Evolutionary conservation across 169 alveolate species (phyloP).

Genomic region (Eimeria falciformis): DNA sequence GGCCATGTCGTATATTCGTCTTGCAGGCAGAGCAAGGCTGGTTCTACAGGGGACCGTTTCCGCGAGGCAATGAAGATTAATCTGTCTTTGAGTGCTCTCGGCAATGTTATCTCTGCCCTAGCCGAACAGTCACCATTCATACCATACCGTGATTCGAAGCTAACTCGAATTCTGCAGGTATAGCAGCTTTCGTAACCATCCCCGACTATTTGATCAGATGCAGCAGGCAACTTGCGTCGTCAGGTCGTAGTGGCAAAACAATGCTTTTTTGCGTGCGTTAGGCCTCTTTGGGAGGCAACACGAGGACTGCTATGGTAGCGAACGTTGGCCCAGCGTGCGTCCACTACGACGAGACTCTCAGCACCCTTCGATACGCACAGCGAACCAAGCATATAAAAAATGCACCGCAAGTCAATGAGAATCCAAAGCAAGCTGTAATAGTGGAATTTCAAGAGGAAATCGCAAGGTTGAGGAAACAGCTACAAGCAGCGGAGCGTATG

Average conservation of each 20-base stretch:
- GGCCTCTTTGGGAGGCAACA: constrained; percentile 95
- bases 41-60: constrained; percentile 84
- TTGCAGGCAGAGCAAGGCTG: constrained; percentile 78
- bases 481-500: constrained; percentile 77
- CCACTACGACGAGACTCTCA: constrained; percentile 94
- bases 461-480: constrained; percentile 82
- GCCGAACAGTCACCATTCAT: constrained; percentile 91
- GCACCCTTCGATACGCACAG: constrained; percentile 92
- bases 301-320: constrained; percentile 95
- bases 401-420: constrained; percentile 93
- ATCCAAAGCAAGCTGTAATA: constrained; percentile 92
- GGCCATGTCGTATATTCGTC: neutral
- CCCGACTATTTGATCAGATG: neutral
- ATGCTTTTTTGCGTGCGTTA: constrained; percentile 12
- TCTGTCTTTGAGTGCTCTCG: constrained; percentile 94
- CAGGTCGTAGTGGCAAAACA: too few relatives aligned
- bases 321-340: constrained; percentile 94
- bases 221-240: too few relatives aligned
- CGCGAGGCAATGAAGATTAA: constrained; percentile 96
- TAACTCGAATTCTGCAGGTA: constrained; percentile 90
- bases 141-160: constrained; percentile 96
- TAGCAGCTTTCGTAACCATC: neutral
- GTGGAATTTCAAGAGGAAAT: constrained; percentile 90
- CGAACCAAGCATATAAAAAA: constrained; percentile 93
- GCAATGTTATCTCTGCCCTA: constrained; percentile 94